Percentiles rank a stretch among this genome's conserved stretches.
Conservation (phyloP, 768 basidiomycete genomes). For the Filobasidium wieringae region DNA sequence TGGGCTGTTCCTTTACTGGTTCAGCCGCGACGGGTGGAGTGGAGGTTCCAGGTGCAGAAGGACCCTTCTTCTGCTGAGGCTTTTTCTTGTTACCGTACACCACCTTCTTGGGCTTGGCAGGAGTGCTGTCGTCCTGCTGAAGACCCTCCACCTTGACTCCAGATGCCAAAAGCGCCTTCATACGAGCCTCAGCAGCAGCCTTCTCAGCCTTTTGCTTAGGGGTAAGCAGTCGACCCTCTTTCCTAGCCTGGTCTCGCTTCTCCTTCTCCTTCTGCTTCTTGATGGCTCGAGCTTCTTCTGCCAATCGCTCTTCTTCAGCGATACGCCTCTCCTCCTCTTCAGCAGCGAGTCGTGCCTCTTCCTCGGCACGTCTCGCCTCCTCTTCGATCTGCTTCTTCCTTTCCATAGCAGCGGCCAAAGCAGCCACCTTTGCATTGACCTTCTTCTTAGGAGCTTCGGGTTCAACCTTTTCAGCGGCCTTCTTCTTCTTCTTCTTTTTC, state of each 20-base stretch:
- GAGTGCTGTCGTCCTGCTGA: conserved; percentile 46
- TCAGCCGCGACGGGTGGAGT: too few relatives aligned
- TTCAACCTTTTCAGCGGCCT: conserved; percentile 44
- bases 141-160: conserved; percentile 82
- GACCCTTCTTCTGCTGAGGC: conserved; percentile 32
- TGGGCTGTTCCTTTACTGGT: conserved; percentile 21
- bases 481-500: conserved; percentile 67
- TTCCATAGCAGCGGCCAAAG: conserved; percentile 81
- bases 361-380: conserved; percentile 57
- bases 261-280: conserved; percentile 59
- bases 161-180: conserved; percentile 76
- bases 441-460: conserved; percentile 40
- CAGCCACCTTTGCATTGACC: conserved; percentile 52
- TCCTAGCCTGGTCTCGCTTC: conserved; percentile 78
- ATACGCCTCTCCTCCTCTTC: conserved; percentile 44
- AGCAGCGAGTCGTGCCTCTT: conserved; percentile 44
- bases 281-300: conserved; percentile 55
- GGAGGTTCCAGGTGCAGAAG: conserved; percentile 17
- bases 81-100: conserved; percentile 76
- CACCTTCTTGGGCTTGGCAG: conserved; percentile 53
- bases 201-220: conserved; percentile 94
- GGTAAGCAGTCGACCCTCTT: conserved; percentile 87
- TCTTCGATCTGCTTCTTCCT: conserved; percentile 81
- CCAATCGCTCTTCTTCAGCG: conserved; percentile 75
- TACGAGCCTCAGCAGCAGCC: conserved; percentile 75